These are phyloP conservation scores for Alternaria rosae DNA, from an alignment of 2,329 filamentous ascomycete genomes.

Conservation along the genomic window DNA sequence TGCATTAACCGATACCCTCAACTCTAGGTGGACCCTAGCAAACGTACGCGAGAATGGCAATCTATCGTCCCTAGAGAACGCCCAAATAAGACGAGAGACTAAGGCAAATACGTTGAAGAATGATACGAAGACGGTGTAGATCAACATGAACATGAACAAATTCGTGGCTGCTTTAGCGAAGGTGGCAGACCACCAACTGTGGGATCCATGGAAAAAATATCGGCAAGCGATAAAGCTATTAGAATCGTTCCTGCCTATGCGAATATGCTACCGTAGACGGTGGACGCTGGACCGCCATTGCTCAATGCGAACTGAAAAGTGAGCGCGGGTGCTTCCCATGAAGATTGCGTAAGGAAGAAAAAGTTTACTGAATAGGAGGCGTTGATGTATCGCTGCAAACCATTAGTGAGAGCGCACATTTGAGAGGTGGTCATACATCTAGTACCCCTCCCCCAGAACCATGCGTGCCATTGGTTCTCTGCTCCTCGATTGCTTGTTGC, in stretches of 20 bases:
- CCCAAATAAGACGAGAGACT: slow-evolving; percentile 58
- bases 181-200: slow-evolving; percentile 37
- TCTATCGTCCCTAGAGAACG: slow-evolving; percentile 57
- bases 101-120: slow-evolving; percentile 55
- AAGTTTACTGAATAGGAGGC: slow-evolving; percentile 32
- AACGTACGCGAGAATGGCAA: slow-evolving; percentile 47
- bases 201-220: slow-evolving; percentile 42
- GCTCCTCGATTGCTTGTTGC: slow-evolving; percentile 26
- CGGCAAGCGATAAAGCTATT: slow-evolving; percentile 40
- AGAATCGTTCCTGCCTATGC: slow-evolving; percentile 36
- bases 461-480: slow-evolving; percentile 15
- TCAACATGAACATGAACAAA: slow-evolving; percentile 46
- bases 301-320: slow-evolving; percentile 35
- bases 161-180: slow-evolving; percentile 49
- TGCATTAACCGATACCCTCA: slow-evolving; percentile 30
- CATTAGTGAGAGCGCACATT: background rate
- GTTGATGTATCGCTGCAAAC: slow-evolving; percentile 34
- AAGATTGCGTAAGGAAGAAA: slow-evolving; percentile 32
- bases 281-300: slow-evolving; percentile 39
- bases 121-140: slow-evolving; percentile 44
- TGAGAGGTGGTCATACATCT: background rate
- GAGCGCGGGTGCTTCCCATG: slow-evolving; percentile 36
- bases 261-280: slow-evolving; percentile 38
- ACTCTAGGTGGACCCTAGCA: slow-evolving; percentile 31
- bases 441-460: slow-evolving; percentile 14